Evolutionary conservation across 176 grass and related monocot genomes (phyloP).

Genomic region (Rhynchospora breviuscula): DNA sequence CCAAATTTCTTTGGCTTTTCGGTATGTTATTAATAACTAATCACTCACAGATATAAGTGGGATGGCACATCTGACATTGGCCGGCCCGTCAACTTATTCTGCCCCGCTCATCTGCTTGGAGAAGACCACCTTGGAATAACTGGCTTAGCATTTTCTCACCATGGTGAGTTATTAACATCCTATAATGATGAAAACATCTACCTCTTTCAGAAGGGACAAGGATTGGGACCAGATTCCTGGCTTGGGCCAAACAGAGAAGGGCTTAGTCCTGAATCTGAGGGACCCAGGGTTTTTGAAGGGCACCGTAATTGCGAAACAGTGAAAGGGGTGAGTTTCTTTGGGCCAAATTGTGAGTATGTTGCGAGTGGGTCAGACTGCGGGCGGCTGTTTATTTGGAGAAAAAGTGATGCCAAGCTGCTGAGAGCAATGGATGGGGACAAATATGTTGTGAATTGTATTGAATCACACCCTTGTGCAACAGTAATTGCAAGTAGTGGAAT

Average conservation of each 20-base stretch:
- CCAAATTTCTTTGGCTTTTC: neutral
- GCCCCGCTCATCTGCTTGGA: conserved; percentile 62
- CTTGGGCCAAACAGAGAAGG: conserved; percentile 26
- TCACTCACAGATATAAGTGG: conserved; percentile 37
- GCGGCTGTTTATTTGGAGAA: conserved; percentile 84
- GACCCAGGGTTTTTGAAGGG: conserved; percentile 48
- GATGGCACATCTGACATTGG: conserved; percentile 52
- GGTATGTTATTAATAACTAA: neutral
- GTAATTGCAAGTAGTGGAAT: conserved; percentile 71
- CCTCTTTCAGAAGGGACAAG: conserved; percentile 73
- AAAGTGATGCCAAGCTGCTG: conserved; percentile 64
- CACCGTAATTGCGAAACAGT: conserved; percentile 80
- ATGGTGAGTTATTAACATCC: conserved; percentile 55
- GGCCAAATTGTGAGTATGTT: conserved; percentile 81
- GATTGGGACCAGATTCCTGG: conserved; percentile 42
- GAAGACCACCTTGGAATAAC: conserved; percentile 53
- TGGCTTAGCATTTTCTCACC: conserved; percentile 76
- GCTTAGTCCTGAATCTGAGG: conserved; percentile 25
- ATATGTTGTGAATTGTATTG: conserved; percentile 78
- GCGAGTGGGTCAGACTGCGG: conserved; percentile 88
- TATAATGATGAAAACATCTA: conserved; percentile 81
- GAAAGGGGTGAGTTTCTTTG: conserved; percentile 75
- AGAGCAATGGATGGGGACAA: conserved; percentile 70
- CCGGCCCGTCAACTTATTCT: conserved; percentile 49
- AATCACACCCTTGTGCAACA: conserved; percentile 59